phyloP scores from a whole-genome alignment of 2,329 filamentous ascomycete genomes.

The Hypoxylon sp. region DNA sequence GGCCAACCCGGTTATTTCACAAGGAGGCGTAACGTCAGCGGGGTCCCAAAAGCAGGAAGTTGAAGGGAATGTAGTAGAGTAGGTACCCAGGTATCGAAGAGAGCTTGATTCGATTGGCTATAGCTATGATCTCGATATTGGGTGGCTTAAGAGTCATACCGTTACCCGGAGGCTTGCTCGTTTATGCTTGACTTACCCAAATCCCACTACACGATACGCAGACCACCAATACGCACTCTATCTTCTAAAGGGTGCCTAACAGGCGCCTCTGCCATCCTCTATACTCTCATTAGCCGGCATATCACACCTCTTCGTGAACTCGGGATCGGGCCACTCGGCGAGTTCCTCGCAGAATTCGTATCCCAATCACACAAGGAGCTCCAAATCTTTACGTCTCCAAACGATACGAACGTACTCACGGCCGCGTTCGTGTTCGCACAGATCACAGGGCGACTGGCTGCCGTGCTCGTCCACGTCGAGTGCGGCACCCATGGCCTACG shows the following conservation, averaged over 20 bases:
- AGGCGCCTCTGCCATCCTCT: no score
- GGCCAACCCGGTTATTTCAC: no score
- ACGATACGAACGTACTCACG: conserved; percentile 2
- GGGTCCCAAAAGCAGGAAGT: conserved; percentile 70
- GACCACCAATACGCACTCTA: no score
- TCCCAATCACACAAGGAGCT: conserved; percentile 2
- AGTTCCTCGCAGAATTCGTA: conserved; percentile 40
- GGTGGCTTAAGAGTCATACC: conserved; percentile 52
- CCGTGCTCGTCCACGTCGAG: conserved; percentile 6
- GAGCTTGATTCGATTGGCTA: conserved; percentile 44
- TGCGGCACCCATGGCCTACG: conserved; percentile 2
- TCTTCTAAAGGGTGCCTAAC: no score
- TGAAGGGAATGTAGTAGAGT: conserved; percentile 71
- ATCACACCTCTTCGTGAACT: conserved; percentile 63
- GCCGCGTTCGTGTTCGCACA: background rate
- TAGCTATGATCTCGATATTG: conserved; percentile 70
- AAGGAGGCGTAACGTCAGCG: conserved; percentile 62
- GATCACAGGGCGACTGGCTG: background rate
- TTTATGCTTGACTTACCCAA: no score
- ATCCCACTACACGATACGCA: no score
- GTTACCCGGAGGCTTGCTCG: no score
- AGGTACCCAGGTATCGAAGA: conserved; percentile 63
- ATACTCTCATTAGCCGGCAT: conserved; percentile 47
- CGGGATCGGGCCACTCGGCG: conserved; percentile 62
- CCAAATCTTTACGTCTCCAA: conserved; percentile 1